Evolutionary conservation across 2,329 filamentous ascomycete genomes (phyloP), one percentile per base, ranked within the genome.

Genomic region (Aspergillus jensenii): DNA sequence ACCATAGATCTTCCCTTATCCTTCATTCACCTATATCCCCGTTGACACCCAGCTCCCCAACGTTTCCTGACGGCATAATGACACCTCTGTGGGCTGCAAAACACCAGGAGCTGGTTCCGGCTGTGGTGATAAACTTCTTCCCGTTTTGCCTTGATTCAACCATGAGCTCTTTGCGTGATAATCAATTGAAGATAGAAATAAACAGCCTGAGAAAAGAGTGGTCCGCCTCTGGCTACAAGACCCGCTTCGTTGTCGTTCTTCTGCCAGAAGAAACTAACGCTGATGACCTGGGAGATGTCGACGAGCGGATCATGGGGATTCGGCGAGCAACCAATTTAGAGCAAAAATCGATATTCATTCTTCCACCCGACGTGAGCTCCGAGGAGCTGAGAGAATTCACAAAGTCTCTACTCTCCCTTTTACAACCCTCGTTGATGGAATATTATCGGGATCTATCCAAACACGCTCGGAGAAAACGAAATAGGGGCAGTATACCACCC

Each of bases 361-460:
- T 96, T 14, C 89, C 91, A 2, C 86, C 90, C 0, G 86, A 88
- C 65, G 86, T 88, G 7, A 89, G 90, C 4, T 78, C 82, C 3
- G 82, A 84, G 1, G 91, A 96, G 68, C 77, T 96, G 21, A 83
- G 86, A 59, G 85, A 87, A 7, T 91, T 93, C 63, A 86, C 89
- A 0, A 86, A 88, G 55, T 89, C 84, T 52, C 84, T 96, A 41
- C 80, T 97, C 47, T 80, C 85, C 2, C 84, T 88, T 1, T 74
- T 97, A 45, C 91, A 93, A 59, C 85, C 87, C 1, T 81, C 87
- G 19, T 87, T 90, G 19, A 79, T 93, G 46, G 95, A 99, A 67
- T 96, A 97, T 74, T 98, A 98, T 73, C 84, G 93, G 46, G 93
- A 99, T 67, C 82, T 98, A 12, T 92, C 91, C n/a, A 93, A 96